Conservation (phyloP, 2,329 filamentous ascomycete genomes). For the Periglandula ipomoeae region DNA sequence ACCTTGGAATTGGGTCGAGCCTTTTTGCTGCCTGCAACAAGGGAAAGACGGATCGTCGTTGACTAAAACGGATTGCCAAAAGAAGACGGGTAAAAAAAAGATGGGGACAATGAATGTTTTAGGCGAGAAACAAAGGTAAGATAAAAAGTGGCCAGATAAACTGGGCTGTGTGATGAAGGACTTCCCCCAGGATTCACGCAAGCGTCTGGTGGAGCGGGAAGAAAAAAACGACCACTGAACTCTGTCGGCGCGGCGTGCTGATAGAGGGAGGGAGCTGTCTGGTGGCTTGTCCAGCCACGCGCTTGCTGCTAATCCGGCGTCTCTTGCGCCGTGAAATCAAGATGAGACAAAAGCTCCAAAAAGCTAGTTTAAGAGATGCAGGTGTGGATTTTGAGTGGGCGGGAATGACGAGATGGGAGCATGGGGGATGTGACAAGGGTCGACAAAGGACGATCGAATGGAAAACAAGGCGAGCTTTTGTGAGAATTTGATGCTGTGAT, state of each 20-base stretch:
- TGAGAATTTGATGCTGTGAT: too few species aligned
- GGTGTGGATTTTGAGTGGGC: background rate
- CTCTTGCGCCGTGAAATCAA: background rate
- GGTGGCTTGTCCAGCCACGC: conserved; percentile 3
- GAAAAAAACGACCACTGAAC: too few species aligned
- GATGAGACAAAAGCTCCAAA: background rate
- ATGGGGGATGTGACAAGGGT: background rate
- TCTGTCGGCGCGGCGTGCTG: too few species aligned
- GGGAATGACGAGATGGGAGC: conserved; percentile 3
- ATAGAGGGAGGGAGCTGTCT: background rate
- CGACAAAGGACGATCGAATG: background rate
- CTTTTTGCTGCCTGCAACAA: too few species aligned
- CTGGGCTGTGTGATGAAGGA: background rate
- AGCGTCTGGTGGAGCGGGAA: too few species aligned
- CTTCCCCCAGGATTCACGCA: background rate
- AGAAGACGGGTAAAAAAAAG: too few species aligned
- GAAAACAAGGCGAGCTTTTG: background rate
- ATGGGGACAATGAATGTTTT: too few species aligned
- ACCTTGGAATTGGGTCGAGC: too few species aligned
- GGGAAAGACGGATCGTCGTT: too few species aligned
- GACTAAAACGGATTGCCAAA: too few species aligned
- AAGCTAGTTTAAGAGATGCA: conserved; percentile 4
- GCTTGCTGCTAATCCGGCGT: background rate
- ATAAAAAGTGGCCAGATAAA: conserved; percentile 2
- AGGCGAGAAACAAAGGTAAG: conserved; percentile 2